Conservation (phyloP, 352 stramenopile genomes). For the Phytophthora tubulina region DNA sequence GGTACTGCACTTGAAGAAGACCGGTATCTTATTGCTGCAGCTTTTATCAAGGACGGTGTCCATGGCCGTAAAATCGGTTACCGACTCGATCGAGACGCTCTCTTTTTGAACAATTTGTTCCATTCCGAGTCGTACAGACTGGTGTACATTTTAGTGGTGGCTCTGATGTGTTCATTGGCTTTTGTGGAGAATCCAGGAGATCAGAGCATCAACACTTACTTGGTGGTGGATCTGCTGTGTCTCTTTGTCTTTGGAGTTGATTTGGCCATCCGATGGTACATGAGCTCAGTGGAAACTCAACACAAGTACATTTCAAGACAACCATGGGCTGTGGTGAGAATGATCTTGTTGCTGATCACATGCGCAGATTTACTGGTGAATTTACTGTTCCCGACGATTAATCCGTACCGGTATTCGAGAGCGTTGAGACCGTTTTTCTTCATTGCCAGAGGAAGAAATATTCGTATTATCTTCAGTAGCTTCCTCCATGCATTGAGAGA, state of each 20-base stretch:
- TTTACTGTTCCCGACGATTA: slow-evolving; percentile 53
- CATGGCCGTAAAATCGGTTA: slow-evolving; percentile 89
- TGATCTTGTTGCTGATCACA: slow-evolving; percentile 66
- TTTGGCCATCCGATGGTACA: slow-evolving; percentile 80
- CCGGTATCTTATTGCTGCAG: slow-evolving; percentile 78
- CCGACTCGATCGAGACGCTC: slow-evolving; percentile 70
- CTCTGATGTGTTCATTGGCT: slow-evolving; percentile 68
- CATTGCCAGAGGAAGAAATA: slow-evolving; percentile 80
- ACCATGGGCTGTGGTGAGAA: slow-evolving; percentile 76
- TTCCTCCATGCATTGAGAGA: slow-evolving; percentile 79
- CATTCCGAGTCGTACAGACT: slow-evolving; percentile 76
- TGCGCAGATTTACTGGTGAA: slow-evolving; percentile 64
- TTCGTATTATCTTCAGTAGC: slow-evolving; percentile 88
- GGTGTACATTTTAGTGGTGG: slow-evolving; percentile 78
- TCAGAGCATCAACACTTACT: slow-evolving; percentile 58
- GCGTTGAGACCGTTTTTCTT: slow-evolving; percentile 83
- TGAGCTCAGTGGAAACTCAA: slow-evolving; percentile 86
- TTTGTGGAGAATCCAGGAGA: slow-evolving; percentile 72
- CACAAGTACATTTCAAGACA: slow-evolving; percentile 79
- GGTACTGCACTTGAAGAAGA: slow-evolving; percentile 58
- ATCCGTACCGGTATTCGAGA: slow-evolving; percentile 74
- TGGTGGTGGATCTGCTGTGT: slow-evolving; percentile 74
- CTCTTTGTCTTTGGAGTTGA: slow-evolving; percentile 71
- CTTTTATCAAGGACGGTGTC: slow-evolving; percentile 84
- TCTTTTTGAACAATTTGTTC: slow-evolving; percentile 79